Base-by-base conservation (phyloP, 345 rosid species). In the Populus deltoides region DNA sequence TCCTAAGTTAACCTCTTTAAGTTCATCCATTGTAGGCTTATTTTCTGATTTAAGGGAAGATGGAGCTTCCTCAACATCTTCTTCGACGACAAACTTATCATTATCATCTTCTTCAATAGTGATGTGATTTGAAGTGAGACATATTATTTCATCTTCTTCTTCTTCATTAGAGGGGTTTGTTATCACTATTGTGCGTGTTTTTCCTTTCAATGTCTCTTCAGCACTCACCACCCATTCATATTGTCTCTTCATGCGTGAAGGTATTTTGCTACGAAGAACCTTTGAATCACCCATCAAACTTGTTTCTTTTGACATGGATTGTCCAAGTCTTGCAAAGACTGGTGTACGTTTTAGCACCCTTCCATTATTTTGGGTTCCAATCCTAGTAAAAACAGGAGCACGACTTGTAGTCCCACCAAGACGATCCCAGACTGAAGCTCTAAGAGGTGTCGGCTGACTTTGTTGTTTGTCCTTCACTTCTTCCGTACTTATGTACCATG, bases 1-100 rank as follows among this genome's bases (percentile, higher is more conserved):
- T 6, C 73, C 67, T 0, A 77, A 31, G 38, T 69, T 35, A 25
- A 77, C 27, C 39, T 77, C 68, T 16, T 69, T 77, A 2, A 77
- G 18, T 16, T 68, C 68, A 15, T 77, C 57, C 31, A 29, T 29
- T 29, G 31, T 29, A 29, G 31, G 31, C 31, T 29, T 29, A 29
- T 29, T 29, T 29, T 29, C 2, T 29, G 31, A 29, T 29, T 29
- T 1, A 5, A 77, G 12, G 6, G 22, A 16, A 18, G 39, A 24
- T 7, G 66, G 51, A 67, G 66, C 66, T n/a, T 76, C 39, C 13
- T 76, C 57, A 5, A 47, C 63, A 61, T 61, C 31, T 39, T 66
- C 47, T 9, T 18, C 16, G 1, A 55, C 35, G 1, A 13, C 18
- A 29, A 36, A 25, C 0, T 24, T 27, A 9, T 22, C 25, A 8